phyloP scores from a whole-genome alignment of 1,139 yeast genomes.

The Candida tetrigidarum region DNA sequence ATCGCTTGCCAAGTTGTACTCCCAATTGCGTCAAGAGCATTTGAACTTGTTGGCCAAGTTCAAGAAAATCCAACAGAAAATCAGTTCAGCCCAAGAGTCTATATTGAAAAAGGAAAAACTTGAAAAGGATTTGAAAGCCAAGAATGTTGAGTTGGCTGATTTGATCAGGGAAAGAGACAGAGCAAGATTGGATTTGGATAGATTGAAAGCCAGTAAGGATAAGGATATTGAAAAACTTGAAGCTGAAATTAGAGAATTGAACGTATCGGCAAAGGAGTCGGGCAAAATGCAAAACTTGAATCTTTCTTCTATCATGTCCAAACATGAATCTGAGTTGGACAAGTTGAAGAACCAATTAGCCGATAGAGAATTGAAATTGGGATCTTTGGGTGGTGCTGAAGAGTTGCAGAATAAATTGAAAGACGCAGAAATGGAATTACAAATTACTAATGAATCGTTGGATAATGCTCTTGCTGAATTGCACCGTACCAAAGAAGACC shows the following conservation, averaged over 20 bases:
- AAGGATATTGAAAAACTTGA: slow-evolving; percentile 70
- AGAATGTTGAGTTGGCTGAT: slow-evolving; percentile 88
- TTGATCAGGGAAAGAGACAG: slow-evolving; percentile 89
- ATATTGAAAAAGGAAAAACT: slow-evolving; percentile 81
- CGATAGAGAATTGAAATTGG: slow-evolving; percentile 28
- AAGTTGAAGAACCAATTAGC: slow-evolving; percentile 43
- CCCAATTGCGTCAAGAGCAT: slow-evolving; percentile 93
- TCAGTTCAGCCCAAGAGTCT: slow-evolving; percentile 92
- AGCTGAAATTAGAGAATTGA: slow-evolving; percentile 66
- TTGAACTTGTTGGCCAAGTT: slow-evolving; percentile 77
- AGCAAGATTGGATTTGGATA: slow-evolving; percentile 82
- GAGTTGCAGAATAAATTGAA: slow-evolving; percentile 52
- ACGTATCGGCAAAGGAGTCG: slow-evolving; percentile 61
- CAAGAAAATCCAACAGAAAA: slow-evolving; percentile 86
- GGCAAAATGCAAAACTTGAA: slow-evolving; percentile 74
- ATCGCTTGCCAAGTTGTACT: slow-evolving; percentile 84
- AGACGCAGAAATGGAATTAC: slow-evolving; percentile 80
- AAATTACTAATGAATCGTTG: slow-evolving; percentile 78
- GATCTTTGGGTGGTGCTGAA: slow-evolving; percentile 22
- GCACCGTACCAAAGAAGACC: slow-evolving; percentile 58
- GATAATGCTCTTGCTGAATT: slow-evolving; percentile 71
- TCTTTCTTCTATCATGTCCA: slow-evolving; percentile 60
- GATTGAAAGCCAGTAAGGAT: slow-evolving; percentile 67
- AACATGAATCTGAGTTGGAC: slow-evolving; percentile 62
- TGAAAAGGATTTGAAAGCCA: slow-evolving; percentile 83